phyloP scores from a whole-genome alignment of 306 rosid species.

The Corylus heterophylla region DNA sequence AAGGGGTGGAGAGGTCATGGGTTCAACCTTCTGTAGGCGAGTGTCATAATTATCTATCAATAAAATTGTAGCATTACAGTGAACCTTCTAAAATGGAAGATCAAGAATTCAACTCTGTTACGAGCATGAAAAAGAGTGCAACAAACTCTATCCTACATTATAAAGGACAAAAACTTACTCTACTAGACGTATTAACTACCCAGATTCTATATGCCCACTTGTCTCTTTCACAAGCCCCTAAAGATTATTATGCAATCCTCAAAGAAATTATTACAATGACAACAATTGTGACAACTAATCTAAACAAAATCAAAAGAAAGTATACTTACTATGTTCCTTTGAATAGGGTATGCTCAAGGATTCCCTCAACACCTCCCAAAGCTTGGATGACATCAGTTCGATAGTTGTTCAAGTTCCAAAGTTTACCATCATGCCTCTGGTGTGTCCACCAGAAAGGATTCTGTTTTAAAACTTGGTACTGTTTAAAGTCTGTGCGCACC shows the following conservation, averaged over 20 bases:
- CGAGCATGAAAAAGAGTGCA: background rate
- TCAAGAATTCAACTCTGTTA: background rate
- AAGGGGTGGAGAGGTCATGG: background rate
- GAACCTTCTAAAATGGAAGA: background rate
- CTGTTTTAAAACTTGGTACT: constrained; percentile 95
- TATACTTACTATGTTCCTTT: constrained; percentile 95
- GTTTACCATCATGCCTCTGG: constrained; percentile 96
- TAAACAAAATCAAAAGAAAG: background rate
- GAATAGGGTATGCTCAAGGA: constrained; percentile 94
- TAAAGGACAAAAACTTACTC: background rate
- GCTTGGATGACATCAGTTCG: constrained; percentile 99
- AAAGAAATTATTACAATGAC: background rate
- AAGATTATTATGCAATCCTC: background rate
- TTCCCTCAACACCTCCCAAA: constrained; percentile 99
- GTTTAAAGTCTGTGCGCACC: constrained; percentile 97
- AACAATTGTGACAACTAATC: background rate
- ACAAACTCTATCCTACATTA: background rate
- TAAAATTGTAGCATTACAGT: background rate
- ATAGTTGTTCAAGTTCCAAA: constrained; percentile 97
- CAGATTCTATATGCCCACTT: background rate
- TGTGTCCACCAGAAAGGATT: constrained; percentile 99
- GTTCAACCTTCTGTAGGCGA: background rate
- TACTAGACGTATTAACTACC: background rate
- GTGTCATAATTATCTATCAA: background rate
- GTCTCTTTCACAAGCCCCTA: background rate